Percentiles rank a stretch among this genome's conserved stretches.
Conservation (phyloP, 331 rosid species). For the Ulmus americana region DNA sequence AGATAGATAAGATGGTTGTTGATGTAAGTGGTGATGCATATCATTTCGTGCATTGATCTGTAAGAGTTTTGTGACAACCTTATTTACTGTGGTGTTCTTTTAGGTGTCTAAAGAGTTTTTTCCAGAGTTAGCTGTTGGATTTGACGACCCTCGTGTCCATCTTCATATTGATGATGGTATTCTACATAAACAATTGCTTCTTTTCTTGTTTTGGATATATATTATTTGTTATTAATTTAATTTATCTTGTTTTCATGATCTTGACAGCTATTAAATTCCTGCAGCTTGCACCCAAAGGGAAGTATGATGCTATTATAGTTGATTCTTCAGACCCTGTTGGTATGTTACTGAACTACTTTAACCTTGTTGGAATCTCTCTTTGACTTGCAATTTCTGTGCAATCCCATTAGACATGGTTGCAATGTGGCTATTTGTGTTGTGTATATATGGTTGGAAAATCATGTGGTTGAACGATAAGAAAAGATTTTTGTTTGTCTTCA, state of each 20-base stretch:
- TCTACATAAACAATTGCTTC: constrained; percentile 12
- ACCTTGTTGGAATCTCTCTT: background rate
- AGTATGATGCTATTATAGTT: constrained; percentile 83
- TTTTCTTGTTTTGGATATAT: constrained; percentile 12
- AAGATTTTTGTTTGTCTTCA: background rate
- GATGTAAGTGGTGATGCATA: constrained; percentile 53
- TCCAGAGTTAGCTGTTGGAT: constrained; percentile 81
- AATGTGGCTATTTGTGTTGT: background rate
- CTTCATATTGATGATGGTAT: constrained; percentile 85
- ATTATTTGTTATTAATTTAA: background rate
- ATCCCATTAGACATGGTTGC: background rate
- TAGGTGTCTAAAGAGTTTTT: constrained; percentile 82
- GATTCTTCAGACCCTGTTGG: constrained; percentile 99
- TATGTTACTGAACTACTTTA: constrained; percentile 25
- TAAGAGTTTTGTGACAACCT: background rate
- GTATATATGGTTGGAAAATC: background rate
- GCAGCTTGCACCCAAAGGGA: constrained; percentile 54
- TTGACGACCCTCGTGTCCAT: constrained; percentile 85
- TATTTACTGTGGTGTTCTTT: constrained; percentile 12
- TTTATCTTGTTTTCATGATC: constrained; percentile 13
- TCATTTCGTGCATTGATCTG: constrained; percentile 1
- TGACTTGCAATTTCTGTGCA: background rate
- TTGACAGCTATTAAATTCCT: constrained; percentile 74
- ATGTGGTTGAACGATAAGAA: background rate
- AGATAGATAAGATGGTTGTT: constrained; percentile 94